These are phyloP conservation scores for Fusarium gaditjirri DNA, from an alignment of 2,329 filamentous ascomycete genomes.

Conservation along the genomic window DNA sequence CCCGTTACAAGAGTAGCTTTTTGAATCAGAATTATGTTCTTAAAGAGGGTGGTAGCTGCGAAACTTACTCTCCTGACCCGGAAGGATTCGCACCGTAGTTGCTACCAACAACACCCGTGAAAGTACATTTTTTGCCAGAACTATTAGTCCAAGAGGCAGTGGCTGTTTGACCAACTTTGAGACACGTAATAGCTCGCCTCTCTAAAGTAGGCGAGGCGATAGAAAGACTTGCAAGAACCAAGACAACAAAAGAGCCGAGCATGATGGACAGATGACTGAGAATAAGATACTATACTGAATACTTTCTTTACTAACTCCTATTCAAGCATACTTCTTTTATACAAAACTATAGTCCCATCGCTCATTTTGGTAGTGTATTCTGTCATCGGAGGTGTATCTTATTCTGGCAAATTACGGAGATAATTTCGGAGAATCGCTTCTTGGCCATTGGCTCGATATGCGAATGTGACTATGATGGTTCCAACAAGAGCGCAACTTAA, in stretches of 20 bases:
- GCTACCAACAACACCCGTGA: conserved; percentile 57
- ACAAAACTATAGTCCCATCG: background rate
- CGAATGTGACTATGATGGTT: background rate
- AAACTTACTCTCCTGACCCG: conserved; percentile 56
- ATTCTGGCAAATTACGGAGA: conserved; percentile 34
- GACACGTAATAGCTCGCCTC: conserved; percentile 37
- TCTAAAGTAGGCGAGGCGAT: conserved; percentile 22
- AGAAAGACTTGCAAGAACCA: conserved; percentile 12
- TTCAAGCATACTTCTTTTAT: background rate
- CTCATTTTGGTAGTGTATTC: conserved; percentile 8
- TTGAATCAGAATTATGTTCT: background rate
- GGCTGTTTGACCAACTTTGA: conserved; percentile 47
- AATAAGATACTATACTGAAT: rapidly evolving
- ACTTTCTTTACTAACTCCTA: background rate
- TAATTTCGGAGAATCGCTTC: conserved; percentile 28
- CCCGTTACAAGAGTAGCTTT: conserved; percentile 61
- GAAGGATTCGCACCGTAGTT: conserved; percentile 58
- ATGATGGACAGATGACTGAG: background rate
- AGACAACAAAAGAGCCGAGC: conserved; percentile 12
- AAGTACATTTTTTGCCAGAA: conserved; percentile 55
- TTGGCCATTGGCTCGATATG: background rate
- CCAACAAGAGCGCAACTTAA: no score
- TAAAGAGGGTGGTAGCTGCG: rapidly evolving
- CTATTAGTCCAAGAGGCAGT: conserved; percentile 59
- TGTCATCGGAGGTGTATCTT: conserved; percentile 37